These are phyloP conservation scores for Fusarium napiforme DNA, from an alignment of 2,329 filamentous ascomycete species.

Conservation along the genomic window DNA sequence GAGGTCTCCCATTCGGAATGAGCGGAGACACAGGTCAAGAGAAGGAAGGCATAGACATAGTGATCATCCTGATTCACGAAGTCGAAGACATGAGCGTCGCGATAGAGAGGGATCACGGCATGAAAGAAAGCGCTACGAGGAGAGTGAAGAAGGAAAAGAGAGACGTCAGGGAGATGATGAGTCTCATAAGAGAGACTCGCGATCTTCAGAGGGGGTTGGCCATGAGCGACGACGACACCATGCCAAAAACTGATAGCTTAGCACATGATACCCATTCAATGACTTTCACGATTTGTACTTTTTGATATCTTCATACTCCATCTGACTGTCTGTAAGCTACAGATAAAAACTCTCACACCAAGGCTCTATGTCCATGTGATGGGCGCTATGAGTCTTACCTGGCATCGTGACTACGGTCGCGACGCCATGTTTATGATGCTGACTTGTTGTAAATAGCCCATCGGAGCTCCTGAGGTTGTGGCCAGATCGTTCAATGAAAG, in stretches of 20 bases:
- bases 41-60: conserved; percentile 17
- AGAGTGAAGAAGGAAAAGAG: conserved; percentile 2
- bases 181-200: conserved; percentile 22
- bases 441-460: background rate
- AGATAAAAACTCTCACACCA: no score
- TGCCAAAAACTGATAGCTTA: conserved; percentile 9
- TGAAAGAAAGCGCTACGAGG: conserved; percentile 1
- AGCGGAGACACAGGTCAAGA: conserved; percentile 26
- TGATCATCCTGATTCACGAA: conserved; percentile 16
- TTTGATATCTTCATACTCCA: background rate
- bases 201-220: conserved; percentile 18
- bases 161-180: conserved; percentile 19
- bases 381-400: background rate
- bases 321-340: background rate
- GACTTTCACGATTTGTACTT: background rate
- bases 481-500: background rate
- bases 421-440: no score
- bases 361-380: background rate
- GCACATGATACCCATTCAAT: conserved; percentile 26
- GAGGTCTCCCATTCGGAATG: conserved; percentile 12
- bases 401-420: background rate
- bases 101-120: conserved; percentile 16
- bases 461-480: background rate
- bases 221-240: conserved; percentile 18
- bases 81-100: conserved; percentile 16